phyloP scores from a whole-genome alignment of 345 rosid species.

The Hibiscus tridactylites region DNA sequence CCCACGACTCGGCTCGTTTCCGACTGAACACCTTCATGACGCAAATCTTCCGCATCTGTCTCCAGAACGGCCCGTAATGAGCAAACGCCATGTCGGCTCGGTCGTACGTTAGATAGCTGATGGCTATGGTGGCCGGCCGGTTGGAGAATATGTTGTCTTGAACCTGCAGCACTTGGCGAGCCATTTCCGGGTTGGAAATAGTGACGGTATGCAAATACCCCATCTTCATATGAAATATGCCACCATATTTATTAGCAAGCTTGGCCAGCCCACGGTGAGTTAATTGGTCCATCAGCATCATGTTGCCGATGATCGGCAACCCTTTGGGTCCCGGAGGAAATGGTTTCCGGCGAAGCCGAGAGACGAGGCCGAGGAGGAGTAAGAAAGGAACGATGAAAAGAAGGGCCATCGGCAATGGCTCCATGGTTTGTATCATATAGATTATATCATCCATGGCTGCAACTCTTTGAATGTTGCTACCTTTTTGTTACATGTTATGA shows the following conservation, averaged over 20 bases:
- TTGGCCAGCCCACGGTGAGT: conserved; percentile 83
- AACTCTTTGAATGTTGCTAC: conserved; percentile 24
- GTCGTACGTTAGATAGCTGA: conserved; percentile 69
- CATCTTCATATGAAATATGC: conserved; percentile 69
- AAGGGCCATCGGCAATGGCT: conserved; percentile 23
- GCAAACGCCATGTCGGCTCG: conserved; percentile 97
- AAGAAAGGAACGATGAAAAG: conserved; percentile 32
- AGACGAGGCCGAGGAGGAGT: conserved; percentile 27
- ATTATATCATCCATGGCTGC: conserved; percentile 33
- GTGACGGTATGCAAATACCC: conserved; percentile 64
- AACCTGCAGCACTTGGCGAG: conserved; percentile 70
- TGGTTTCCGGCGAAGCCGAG: conserved; percentile 36
- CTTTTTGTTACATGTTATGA: background rate
- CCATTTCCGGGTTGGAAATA: conserved; percentile 62
- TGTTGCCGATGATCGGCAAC: conserved; percentile 72
- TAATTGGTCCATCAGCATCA: conserved; percentile 83
- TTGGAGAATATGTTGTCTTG: conserved; percentile 85
- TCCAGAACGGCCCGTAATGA: conserved; percentile 93
- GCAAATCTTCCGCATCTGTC: conserved; percentile 93
- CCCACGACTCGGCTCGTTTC: conserved; percentile 90
- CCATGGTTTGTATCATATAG: conserved; percentile 18
- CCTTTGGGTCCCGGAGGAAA: conserved; percentile 94
- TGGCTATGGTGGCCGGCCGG: conserved; percentile 75
- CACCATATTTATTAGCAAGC: conserved; percentile 60
- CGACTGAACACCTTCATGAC: conserved; percentile 90